Conservation (phyloP, 352 stramenopile species). For the Thalassiosira exigua region DNA sequence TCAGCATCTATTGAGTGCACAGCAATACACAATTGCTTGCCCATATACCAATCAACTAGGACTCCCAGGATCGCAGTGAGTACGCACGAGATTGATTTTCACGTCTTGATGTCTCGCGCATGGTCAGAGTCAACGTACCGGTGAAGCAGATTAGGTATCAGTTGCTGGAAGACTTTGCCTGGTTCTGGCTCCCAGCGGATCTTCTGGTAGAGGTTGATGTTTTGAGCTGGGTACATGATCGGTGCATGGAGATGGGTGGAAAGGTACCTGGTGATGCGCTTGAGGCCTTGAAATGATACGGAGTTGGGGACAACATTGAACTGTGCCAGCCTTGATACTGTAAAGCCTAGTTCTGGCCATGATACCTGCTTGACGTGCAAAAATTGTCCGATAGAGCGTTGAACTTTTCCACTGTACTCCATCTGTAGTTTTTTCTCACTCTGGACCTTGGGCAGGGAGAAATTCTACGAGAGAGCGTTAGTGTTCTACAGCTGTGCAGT, state of each 20-base stretch:
- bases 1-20: slow-evolving; percentile 27
- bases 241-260: slow-evolving; percentile 1
- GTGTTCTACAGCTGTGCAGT: slow-evolving; percentile 10
- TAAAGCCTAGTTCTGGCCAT: slow-evolving; percentile 13
- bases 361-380: background rate
- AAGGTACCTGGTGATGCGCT: slow-evolving; percentile 2
- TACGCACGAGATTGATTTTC: background rate
- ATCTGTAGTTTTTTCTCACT: background rate
- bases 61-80: too few relatives aligned
- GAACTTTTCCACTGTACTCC: slow-evolving; percentile 9
- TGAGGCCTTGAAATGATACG: background rate
- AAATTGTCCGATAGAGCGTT: background rate
- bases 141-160: slow-evolving; percentile 6
- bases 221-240: slow-evolving; percentile 4
- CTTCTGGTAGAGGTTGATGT: background rate
- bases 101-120: background rate
- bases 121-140: slow-evolving; percentile 2
- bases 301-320: background rate
- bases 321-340: background rate
- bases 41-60: slow-evolving; percentile 3
- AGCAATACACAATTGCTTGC: slow-evolving; percentile 20
- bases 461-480: too few relatives aligned
- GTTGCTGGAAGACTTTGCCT: background rate
- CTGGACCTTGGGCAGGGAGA: too few relatives aligned
- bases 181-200: slow-evolving; percentile 7